Base-by-base conservation (phyloP, 176 grass and related monocot genomes). In the Cenchrus americanus region DNA sequence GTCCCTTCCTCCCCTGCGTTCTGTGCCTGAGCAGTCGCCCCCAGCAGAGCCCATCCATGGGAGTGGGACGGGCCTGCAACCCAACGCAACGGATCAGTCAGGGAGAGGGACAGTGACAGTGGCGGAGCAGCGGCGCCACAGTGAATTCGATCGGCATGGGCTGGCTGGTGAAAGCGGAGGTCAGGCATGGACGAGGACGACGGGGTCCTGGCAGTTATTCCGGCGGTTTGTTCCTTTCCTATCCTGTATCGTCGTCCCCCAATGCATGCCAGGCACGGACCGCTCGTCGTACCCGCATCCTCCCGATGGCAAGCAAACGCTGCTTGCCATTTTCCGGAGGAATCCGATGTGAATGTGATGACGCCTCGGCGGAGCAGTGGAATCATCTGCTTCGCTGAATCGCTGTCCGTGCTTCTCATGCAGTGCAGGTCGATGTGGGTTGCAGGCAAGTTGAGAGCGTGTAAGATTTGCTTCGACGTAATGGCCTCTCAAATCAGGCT, bases 271-370 rank as follows among this genome's bases (percentile, higher is more conserved):
- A 30, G 27, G 27, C 27, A 30, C 72, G 47, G 47, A 48, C 66
- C 40, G 66, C 37, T 69, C 37, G 66, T 22, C 17, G 66, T 42
- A 22, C 40, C 41, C 0, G 21, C 3, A 6, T 72, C 46, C 30
- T 59, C 26, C 0, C 32, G 26, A 22, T 24, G 62, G 19, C 41
- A 86, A 86, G 19, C 41, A 86, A 86, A 49, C 14, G 32, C 17
- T 34, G 34, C 18, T 57, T 17, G 58, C 58, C 47, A 30, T 81
- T 77, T 70, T 54, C n/a, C 14, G 8, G 51, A 69, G 79, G 88
- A 78, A 90, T 89, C 88, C 83, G 52, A 86, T 82, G 88, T 64
- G 53, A 32, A 32, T 58, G 4, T 53, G 14, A 1, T 69, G 66
- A 42, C 24, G 43, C 43, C 24, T 26, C n/a, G 55, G 4, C 43